Conservation (phyloP, 1,139 yeast genomes). For the Blastobotrys indianensis region DNA sequence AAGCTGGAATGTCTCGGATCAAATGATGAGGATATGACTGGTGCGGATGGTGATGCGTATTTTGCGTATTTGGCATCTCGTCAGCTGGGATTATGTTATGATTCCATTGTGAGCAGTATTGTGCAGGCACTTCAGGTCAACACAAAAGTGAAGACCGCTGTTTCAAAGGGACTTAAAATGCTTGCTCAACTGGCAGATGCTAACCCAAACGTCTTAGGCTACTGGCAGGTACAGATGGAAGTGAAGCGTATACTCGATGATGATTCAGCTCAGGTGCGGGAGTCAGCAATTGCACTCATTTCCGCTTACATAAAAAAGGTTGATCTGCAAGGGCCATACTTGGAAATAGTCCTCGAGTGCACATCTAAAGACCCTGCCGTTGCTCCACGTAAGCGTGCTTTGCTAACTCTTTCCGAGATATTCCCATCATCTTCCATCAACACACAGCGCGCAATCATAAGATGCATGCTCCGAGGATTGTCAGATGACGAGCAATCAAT, state of each 20-base stretch:
- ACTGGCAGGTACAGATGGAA: conserved; percentile 9
- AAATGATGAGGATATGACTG: not conserved
- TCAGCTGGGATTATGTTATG: conserved; percentile 9
- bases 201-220: conserved; percentile 7
- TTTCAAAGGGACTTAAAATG: conserved; percentile 10
- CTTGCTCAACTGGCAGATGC: conserved; percentile 11
- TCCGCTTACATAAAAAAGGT: conserved; percentile 5
- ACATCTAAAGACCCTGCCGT: conserved; percentile 7
- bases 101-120: conserved; percentile 7
- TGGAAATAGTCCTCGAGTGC: conserved; percentile 9
- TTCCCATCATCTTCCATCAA: not conserved
- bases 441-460: not conserved
- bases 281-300: conserved; percentile 9
- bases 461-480: conserved; percentile 9
- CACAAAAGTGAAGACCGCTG: conserved; percentile 9
- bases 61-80: not conserved
- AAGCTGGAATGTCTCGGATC: not conserved
- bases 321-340: conserved; percentile 6
- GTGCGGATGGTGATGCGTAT: not conserved
- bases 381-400: conserved; percentile 11
- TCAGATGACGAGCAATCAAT: conserved; percentile 12
- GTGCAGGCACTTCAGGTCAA: conserved; percentile 5
- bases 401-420: conserved; percentile 1
- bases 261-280: conserved; percentile 11
- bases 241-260: conserved; percentile 8